A percentile compares a stretch with the other conserved stretches of the same genome.
These are phyloP conservation scores for Cryptococcus deneoformans DNA, from an alignment of 1,284 basidiomycete genomes.

Conservation along the genomic window DNA sequence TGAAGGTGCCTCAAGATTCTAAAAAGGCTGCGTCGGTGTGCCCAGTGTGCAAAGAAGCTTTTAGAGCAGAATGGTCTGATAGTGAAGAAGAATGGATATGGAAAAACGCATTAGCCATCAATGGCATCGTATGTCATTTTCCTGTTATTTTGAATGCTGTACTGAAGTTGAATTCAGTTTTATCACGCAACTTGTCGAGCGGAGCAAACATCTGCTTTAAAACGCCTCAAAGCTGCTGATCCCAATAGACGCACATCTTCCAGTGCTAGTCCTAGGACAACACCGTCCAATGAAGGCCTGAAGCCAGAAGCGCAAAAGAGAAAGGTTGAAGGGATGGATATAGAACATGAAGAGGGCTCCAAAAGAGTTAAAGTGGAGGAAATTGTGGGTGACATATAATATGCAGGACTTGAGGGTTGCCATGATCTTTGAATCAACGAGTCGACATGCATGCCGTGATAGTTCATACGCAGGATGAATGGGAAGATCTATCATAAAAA, in stretches of 20 bases:
- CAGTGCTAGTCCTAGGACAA: conserved; percentile 17
- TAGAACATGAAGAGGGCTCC: conserved; percentile 16
- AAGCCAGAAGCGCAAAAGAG: conserved; percentile 21
- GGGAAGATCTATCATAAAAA: too few species aligned
- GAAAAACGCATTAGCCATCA: conserved; percentile 83
- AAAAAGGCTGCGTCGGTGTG: conserved; percentile 85
- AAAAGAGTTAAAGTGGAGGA: conserved; percentile 23
- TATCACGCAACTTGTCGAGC: conserved; percentile 91
- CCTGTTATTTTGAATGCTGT: not conserved
- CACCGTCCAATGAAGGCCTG: not conserved
- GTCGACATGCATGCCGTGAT: too few species aligned
- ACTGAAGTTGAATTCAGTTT: not conserved
- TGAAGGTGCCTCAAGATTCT: conserved; percentile 71
- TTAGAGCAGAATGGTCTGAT: conserved; percentile 91
- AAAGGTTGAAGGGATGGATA: conserved; percentile 33
- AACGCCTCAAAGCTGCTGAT: conserved; percentile 17
- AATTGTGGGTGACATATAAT: not conserved
- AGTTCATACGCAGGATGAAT: too few species aligned
- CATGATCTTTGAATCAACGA: too few species aligned
- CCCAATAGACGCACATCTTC: conserved; percentile 18
- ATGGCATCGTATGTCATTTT: conserved; percentile 62
- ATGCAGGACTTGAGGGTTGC: not conserved
- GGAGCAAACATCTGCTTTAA: conserved; percentile 52
- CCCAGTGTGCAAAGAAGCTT: conserved; percentile 92
- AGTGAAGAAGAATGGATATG: conserved; percentile 99